Evolutionary conservation across 148 eudicot species (phyloP), one percentile per base, ranked within the genome.

Genomic region (Camellia lanceoleosa): DNA sequence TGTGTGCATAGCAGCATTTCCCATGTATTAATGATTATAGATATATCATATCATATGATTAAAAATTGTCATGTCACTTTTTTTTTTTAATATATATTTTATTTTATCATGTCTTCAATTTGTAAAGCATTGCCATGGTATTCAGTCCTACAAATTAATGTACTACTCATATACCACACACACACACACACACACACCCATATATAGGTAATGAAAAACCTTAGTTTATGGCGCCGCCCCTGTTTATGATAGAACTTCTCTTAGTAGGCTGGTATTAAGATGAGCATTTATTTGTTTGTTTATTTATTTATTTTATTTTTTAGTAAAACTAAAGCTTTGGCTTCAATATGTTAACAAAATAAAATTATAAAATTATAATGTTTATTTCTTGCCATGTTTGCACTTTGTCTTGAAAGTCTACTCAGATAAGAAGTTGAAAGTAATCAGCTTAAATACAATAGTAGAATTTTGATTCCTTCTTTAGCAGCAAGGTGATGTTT

Each of bases 381-480:
- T 30, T 30, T 30, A 30, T 62, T 62, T 62, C 20, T 6, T 62
- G 13, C 16, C n/a, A 16, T 10, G 43, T 18, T 68, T 68, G 16
- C 11, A 68, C 23, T 42, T 67, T 67, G 72, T 43, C 23, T 42
- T 16, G 49, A 68, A 42, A 3, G 20, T 15, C 43, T 68, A n/a
- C 72, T 43, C 51, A 16, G 72, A 14, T 68, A 46, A 43, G 20
- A 61, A 51, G 66, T 51, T 42, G 64, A 74, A 59, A 74, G 38
- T 30, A 30, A 30, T 74, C 7, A 55, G 20, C 52, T 68, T 73
- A 55, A 38, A 14, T 23, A 11, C 71, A 73, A 11, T 16, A 41
- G 41, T 60, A 19, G 20, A 59, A 59, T 19, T 73, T n/a, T 49
- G 6, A 43, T 44, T 4, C 78, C 78, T 74, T 74, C 16, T 74